Evolutionary conservation across 345 rosid genomes (phyloP).

Genomic region (Populus ilicifolia): DNA sequence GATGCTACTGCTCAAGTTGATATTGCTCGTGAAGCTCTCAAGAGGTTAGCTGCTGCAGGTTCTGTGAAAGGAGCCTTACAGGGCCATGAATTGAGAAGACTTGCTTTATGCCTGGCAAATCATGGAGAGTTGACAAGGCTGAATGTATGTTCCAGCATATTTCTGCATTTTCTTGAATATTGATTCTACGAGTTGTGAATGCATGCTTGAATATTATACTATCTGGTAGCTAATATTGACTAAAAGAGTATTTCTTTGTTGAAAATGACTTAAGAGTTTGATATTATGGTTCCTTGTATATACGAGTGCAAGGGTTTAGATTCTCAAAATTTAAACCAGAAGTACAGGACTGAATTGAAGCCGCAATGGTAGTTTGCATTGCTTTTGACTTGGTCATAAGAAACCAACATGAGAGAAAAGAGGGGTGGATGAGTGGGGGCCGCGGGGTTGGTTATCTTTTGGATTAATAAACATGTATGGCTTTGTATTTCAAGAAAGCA

Average conservation of each 20-base stretch:
- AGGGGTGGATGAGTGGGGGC: background rate
- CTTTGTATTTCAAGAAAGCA: background rate
- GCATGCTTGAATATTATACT: slow-evolving; percentile 7
- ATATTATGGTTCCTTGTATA: too few species aligned
- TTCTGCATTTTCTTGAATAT: slow-evolving; percentile 1
- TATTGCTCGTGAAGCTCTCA: slow-evolving; percentile 92
- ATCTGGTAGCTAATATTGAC: too few species aligned
- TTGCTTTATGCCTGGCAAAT: slow-evolving; percentile 92
- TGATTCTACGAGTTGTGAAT: slow-evolving; percentile 12
- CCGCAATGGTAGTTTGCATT: too few species aligned
- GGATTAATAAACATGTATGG: too few species aligned
- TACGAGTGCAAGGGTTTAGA: too few species aligned
- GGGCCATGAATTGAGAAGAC: slow-evolving; percentile 84
- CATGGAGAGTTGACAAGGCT: slow-evolving; percentile 92
- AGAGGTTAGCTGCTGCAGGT: slow-evolving; percentile 94
- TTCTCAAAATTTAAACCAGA: too few species aligned
- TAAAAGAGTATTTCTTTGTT: too few species aligned
- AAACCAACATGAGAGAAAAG: too few species aligned
- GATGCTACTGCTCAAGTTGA: slow-evolving; percentile 95
- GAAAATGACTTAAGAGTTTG: too few species aligned
- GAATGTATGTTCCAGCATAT: slow-evolving; percentile 48
- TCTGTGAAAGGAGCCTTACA: slow-evolving; percentile 93
- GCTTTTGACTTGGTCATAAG: too few species aligned
- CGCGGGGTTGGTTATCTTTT: background rate
- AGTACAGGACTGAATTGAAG: too few species aligned